Evolutionary conservation across 129 eudicot genomes (phyloP), one percentile per base, ranked within the genome.

Genomic region (Saussurea involucrata): DNA sequence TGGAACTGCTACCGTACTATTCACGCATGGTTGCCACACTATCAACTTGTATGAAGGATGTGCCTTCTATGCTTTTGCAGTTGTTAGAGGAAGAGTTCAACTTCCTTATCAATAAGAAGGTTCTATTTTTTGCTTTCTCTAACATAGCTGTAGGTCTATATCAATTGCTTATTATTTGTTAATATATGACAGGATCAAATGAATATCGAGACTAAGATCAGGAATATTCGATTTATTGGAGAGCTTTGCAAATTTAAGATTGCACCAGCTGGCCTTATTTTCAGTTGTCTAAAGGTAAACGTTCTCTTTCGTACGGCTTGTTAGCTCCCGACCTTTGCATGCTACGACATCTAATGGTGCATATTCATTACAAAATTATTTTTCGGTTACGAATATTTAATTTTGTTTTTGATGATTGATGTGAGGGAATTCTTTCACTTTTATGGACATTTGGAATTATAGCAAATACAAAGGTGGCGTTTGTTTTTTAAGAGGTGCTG

Each of bases 1-100:
- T 94, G 33, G 98, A 94, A 77, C 81, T 94, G 76, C 76, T 94
- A 36, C 92, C 98, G 8, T 94, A 94, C 86, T 94, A 94, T 66
- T 94, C 98, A 2, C 98, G 98, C 73, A 86, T 94, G 93, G 97
- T 94, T 75, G 96, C 97, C n/a, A 94, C 98, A 37, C 83, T 94
- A 49, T 89, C 98, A 21, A 91, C 96, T 34, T 94, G 98, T 81
- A 89, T 94, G 98, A 94, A 91, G 81, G 98, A 94, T 68, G 90
- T 91, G 34, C 90, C 98, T 46, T 78, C 93, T 66, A 87, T 91
- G 98, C 96, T 94, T 34, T 76, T 94, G 77, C 98, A 89, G 82
- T 76, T 89, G 81, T 79, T 94, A 87, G 98, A 94, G 81, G 98
- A 94, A 82, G 98, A 94, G 85, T 94, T 94, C 84, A 94, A 86